Percentiles rank a stretch among this genome's conserved stretches.
Conservation (phyloP, 768 basidiomycete species). For the Psilocybe cubensis region DNA sequence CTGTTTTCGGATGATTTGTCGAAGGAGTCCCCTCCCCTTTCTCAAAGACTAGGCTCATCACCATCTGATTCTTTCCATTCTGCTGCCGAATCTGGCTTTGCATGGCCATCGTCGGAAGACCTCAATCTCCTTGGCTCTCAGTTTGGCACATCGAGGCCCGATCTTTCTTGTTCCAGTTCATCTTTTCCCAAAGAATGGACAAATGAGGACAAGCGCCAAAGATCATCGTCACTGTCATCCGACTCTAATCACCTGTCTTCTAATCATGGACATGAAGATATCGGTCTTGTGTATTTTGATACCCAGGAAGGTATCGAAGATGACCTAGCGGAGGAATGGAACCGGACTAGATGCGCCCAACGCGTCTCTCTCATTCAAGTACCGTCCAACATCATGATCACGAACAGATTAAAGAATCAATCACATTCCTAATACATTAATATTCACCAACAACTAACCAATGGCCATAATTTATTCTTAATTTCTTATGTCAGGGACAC, state of each 20-base stretch:
- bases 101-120: slow-evolving; percentile 51
- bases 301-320: slow-evolving; percentile 41
- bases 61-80: slow-evolving; percentile 68
- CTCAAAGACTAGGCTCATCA: slow-evolving; percentile 48
- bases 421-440: slow-evolving; percentile 22
- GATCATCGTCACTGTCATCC: slow-evolving; percentile 17
- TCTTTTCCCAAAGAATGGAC: slow-evolving; percentile 27
- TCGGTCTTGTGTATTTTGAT: not conserved
- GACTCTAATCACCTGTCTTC: slow-evolving; percentile 15
- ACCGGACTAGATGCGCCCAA: slow-evolving; percentile 82
- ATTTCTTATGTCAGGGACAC: slow-evolving; percentile 20
- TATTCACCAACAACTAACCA: not conserved
- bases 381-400: slow-evolving; percentile 54
- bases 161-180: slow-evolving; percentile 36
- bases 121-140: slow-evolving; percentile 34
- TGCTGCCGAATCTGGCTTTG: slow-evolving; percentile 58
- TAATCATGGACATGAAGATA: slow-evolving; percentile 1
- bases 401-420: slow-evolving; percentile 26
- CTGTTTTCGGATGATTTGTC: slow-evolving; percentile 16
- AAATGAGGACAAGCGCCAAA: slow-evolving; percentile 15
- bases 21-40: slow-evolving; percentile 23
- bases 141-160: slow-evolving; percentile 33
- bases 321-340: slow-evolving; percentile 89
- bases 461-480: slow-evolving; percentile 24
- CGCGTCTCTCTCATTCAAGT: slow-evolving; percentile 82